Evolutionary conservation across 163 green algal genomes (phyloP).

Genomic region (Smithsoniella earleae): DNA sequence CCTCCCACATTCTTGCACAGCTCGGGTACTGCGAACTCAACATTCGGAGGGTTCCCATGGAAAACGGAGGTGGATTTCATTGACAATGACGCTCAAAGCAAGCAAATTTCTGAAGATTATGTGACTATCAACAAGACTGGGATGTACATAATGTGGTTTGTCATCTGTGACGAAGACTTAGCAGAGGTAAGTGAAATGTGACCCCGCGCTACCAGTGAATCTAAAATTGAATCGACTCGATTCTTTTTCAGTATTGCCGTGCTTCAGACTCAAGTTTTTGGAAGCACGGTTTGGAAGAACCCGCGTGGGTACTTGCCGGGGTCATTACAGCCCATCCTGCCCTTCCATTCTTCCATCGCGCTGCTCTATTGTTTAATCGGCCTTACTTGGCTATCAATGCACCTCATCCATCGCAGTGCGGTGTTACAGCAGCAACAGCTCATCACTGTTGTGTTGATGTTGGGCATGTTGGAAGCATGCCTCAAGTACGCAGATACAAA

Average conservation of each 20-base stretch:
- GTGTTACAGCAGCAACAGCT: conserved; percentile 51
- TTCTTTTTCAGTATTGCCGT: neutral
- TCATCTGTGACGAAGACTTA: conserved; percentile 56
- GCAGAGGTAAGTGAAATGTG: conserved; percentile 39
- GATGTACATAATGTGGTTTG: conserved; percentile 70
- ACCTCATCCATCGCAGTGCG: conserved; percentile 39
- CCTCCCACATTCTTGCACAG: no score
- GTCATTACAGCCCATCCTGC: conserved; percentile 51
- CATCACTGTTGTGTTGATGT: conserved; percentile 51
- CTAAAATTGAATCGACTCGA: no score
- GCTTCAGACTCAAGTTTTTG: conserved; percentile 35
- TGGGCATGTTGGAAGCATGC: conserved; percentile 54
- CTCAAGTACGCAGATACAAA: conserved; percentile 65
- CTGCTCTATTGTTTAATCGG: conserved; percentile 43
- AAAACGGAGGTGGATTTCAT: neutral
- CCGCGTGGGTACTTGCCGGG: conserved; percentile 57
- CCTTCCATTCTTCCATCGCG: conserved; percentile 46
- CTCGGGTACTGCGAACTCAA: neutral
- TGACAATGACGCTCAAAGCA: neutral
- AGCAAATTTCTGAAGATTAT: conserved; percentile 29
- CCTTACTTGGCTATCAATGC: conserved; percentile 38
- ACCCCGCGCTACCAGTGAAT: neutral
- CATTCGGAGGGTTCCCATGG: neutral
- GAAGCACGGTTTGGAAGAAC: conserved; percentile 63
- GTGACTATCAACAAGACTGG: conserved; percentile 54